phyloP scores from a whole-genome alignment of 768 basidiomycete genomes.

The Auricularia heimuer region DNA sequence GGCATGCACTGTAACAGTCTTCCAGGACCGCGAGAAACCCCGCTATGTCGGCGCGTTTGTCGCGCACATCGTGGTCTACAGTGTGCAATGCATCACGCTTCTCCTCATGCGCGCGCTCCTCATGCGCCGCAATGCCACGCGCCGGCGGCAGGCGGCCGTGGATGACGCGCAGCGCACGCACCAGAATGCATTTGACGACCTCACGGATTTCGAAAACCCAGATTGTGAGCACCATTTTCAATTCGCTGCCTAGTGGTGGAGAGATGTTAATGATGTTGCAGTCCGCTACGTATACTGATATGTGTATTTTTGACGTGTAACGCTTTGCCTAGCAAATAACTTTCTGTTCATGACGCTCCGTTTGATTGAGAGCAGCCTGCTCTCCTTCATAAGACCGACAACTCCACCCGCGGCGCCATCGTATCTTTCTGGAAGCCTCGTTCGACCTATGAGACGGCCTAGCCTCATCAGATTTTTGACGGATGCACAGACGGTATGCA shows the following conservation, averaged over 20 bases:
- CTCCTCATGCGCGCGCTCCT: slow-evolving; percentile 31
- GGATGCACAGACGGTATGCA: no score
- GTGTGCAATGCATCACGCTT: slow-evolving; percentile 30
- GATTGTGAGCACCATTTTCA: slow-evolving; percentile 18
- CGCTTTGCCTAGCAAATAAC: no score
- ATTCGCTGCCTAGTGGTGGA: background rate
- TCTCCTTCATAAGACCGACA: no score
- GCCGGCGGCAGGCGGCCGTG: slow-evolving; percentile 26
- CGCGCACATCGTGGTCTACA: slow-evolving; percentile 39
- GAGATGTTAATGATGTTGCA: background rate
- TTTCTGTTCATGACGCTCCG: no score
- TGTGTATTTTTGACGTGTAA: background rate
- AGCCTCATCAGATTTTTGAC: no score
- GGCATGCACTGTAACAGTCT: slow-evolving; percentile 20
- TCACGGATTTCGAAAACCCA: slow-evolving; percentile 41
- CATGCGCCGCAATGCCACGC: slow-evolving; percentile 31
- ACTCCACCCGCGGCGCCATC: no score
- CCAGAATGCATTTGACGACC: slow-evolving; percentile 36
- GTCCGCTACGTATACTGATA: slow-evolving; percentile 1
- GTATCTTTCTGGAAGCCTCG: no score
- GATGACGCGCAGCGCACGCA: slow-evolving; percentile 26
- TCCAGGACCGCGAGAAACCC: slow-evolving; percentile 35
- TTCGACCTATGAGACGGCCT: no score
- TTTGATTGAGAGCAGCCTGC: no score
- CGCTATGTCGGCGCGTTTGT: slow-evolving; percentile 39